Conservation (phyloP, 768 basidiomycete genomes). For the Suillus ampliporus region DNA sequence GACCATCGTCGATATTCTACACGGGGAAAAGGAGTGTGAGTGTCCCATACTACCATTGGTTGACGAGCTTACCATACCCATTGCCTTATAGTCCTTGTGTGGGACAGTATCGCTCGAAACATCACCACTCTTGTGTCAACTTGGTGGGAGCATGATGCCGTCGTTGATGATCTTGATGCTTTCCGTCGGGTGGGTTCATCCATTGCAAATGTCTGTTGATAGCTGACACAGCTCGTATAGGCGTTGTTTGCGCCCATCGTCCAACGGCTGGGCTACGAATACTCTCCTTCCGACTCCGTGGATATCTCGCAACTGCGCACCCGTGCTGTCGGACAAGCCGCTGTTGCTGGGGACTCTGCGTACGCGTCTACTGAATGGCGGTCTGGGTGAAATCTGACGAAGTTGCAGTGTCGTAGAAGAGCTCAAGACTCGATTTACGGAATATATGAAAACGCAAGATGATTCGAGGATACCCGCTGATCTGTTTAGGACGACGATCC, state of each 20-base stretch:
- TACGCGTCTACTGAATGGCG: conserved; percentile 21
- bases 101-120: conserved; percentile 69
- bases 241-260: conserved; percentile 76
- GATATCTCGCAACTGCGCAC: conserved; percentile 79
- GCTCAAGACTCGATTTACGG: conserved; percentile 70
- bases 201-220: conserved; percentile 1
- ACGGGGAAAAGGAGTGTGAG: conserved; percentile 79
- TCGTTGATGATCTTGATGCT: conserved; percentile 58
- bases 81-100: conserved; percentile 71
- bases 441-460: conserved; percentile 74
- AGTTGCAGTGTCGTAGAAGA: conserved; percentile 71
- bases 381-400: background rate
- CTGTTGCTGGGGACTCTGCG: conserved; percentile 49
- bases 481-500: conserved; percentile 62
- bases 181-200: conserved; percentile 60
- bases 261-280: conserved; percentile 79
- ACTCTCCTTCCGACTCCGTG: conserved; percentile 63
- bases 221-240: conserved; percentile 40
- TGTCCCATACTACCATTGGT: conserved; percentile 13
- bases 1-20: conserved; percentile 70
- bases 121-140: conserved; percentile 59
- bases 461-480: conserved; percentile 83
- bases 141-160: conserved; percentile 83
- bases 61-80: conserved; percentile 9
- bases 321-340: conserved; percentile 65